phyloP scores from a whole-genome alignment of 495 filamentous ascomycete species.

The Penicillium malachiteum region DNA sequence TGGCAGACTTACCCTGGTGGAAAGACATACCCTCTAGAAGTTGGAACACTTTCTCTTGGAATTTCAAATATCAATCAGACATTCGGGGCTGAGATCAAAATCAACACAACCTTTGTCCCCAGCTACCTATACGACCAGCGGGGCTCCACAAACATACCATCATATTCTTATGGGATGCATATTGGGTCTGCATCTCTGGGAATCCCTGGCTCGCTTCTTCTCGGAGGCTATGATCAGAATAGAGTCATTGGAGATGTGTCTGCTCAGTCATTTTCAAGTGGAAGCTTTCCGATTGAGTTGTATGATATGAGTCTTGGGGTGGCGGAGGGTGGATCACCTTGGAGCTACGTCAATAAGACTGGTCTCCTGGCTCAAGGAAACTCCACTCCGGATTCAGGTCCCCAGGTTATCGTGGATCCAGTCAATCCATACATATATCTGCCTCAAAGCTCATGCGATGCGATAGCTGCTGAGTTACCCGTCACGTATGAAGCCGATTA shows the following conservation, averaged over 20 bases:
- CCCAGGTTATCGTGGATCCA: constrained; percentile 33
- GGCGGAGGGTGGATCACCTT: constrained; percentile 39
- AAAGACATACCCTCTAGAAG: neutral
- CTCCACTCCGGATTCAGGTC: neutral
- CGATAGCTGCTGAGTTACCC: constrained; percentile 43
- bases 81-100: neutral
- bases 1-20: constrained; percentile 4
- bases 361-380: constrained; percentile 33
- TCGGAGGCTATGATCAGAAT: constrained; percentile 52
- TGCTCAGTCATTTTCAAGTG: constrained; percentile 14
- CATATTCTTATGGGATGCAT: constrained; percentile 52
- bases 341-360: constrained; percentile 27
- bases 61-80: constrained; percentile 4
- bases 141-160: constrained; percentile 21
- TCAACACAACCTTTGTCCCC: constrained; percentile 6
- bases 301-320: constrained; percentile 40
- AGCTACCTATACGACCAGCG: constrained; percentile 1
- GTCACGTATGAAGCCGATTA: constrained; percentile 38
- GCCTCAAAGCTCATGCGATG: constrained; percentile 47
- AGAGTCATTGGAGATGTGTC: constrained; percentile 26
- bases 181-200: constrained; percentile 44
- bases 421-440: constrained; percentile 48
- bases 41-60: constrained; percentile 3
- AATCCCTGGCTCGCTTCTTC: constrained; percentile 40
- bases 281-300: constrained; percentile 28